Conservation (phyloP, 2,329 filamentous ascomycete genomes). For the Amphichorda felina region DNA sequence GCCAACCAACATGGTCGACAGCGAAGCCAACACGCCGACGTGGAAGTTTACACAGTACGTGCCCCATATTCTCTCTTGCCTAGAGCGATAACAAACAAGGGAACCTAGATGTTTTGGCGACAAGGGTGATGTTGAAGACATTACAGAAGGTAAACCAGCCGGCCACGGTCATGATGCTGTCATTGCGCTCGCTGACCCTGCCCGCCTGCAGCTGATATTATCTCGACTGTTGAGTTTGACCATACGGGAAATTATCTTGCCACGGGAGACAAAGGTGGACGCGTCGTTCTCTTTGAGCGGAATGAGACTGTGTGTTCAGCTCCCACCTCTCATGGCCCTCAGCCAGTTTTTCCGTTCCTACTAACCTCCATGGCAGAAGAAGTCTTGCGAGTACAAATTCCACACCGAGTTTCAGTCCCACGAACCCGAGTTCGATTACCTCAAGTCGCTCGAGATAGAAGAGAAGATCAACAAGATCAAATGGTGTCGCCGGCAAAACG, state of each 20-base stretch:
- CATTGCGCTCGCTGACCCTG: conserved; percentile 9
- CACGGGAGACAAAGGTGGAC: conserved; percentile 80
- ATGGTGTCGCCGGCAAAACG: conserved; percentile 97
- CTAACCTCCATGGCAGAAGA: conserved; percentile 55
- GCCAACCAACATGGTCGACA: conserved; percentile 79
- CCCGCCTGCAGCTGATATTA: conserved; percentile 61
- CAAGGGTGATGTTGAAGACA: conserved; percentile 98
- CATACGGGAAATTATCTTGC: conserved; percentile 83
- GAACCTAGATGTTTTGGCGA: conserved; percentile 85
- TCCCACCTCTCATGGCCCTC: not conserved
- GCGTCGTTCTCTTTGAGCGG: conserved; percentile 77
- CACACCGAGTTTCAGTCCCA: conserved; percentile 99
- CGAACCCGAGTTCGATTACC: conserved; percentile 97
- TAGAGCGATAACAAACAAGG: conserved; percentile 6
- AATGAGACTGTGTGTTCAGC: conserved; percentile 73
- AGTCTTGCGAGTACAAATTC: conserved; percentile 99
- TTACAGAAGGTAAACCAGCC: conserved; percentile 71
- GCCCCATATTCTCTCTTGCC: conserved; percentile 2
- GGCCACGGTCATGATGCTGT: not conserved
- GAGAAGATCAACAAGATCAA: conserved; percentile 99
- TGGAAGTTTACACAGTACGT: conserved; percentile 99
- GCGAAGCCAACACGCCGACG: conserved; percentile 85
- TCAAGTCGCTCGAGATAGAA: conserved; percentile 98
- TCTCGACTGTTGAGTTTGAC: conserved; percentile 84
- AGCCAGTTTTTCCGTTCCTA: conserved; percentile 16